Evolutionary conservation across 352 stramenopile species (phyloP).

Genomic region (Pythium periplocum): DNA sequence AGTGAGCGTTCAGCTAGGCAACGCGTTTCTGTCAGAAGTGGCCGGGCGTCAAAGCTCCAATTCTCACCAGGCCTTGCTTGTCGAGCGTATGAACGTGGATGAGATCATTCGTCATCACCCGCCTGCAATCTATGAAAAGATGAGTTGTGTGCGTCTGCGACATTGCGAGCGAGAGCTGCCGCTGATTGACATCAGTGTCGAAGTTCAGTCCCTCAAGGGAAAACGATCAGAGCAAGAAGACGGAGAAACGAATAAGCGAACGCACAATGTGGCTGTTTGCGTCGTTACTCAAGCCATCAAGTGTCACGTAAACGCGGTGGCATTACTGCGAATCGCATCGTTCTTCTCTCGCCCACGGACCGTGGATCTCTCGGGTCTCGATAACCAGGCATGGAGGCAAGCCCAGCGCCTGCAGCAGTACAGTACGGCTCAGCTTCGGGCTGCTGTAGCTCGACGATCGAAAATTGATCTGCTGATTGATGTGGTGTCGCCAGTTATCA

Average conservation of each 20-base stretch:
- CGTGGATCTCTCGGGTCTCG: constrained; percentile 69
- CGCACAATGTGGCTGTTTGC: constrained; percentile 41
- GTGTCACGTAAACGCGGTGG: constrained; percentile 72
- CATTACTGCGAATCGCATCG: constrained; percentile 53
- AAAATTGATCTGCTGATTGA: constrained; percentile 72
- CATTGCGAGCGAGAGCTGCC: constrained; percentile 65
- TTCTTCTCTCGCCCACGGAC: constrained; percentile 72
- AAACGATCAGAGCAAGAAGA: no score
- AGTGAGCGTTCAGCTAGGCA: constrained; percentile 56
- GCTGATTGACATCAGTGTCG: constrained; percentile 59
- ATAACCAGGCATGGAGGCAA: constrained; percentile 66
- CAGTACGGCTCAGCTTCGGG: constrained; percentile 65
- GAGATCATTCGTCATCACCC: constrained; percentile 67
- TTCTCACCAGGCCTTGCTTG: constrained; percentile 37
- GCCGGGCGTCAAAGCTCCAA: constrained; percentile 11
- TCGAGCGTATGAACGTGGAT: constrained; percentile 65
- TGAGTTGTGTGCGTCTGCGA: constrained; percentile 67
- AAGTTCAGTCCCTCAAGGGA: constrained; percentile 15
- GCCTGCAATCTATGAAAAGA: constrained; percentile 46
- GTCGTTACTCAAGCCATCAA: constrained; percentile 80
- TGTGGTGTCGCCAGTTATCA: constrained; percentile 77
- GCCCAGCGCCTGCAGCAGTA: constrained; percentile 75
- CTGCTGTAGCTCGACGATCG: constrained; percentile 60
- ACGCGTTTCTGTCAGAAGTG: constrained; percentile 58
- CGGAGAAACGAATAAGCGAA: not conserved